A percentile compares a stretch with the other conserved stretches of the same genome.
phyloP scores from a whole-genome alignment of 2,329 filamentous ascomycete species.

The Colletotrichum zoysiae region DNA sequence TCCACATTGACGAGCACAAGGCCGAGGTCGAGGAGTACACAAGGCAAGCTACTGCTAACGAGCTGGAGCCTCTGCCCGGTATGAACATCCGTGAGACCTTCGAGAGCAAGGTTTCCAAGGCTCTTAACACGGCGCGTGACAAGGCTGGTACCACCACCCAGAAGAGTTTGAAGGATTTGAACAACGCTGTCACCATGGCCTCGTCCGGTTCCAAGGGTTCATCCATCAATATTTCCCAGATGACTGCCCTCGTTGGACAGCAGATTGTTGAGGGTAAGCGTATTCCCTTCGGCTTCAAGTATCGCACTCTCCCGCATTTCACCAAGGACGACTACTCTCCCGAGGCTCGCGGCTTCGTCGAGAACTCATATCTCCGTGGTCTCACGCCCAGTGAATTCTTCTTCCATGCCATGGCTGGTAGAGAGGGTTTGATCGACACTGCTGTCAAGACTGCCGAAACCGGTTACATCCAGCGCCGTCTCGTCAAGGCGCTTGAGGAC shows the following conservation, averaged over 20 bases:
- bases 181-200: constrained; percentile 97
- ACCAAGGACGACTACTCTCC: constrained; percentile 99
- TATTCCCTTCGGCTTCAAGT: constrained; percentile 99
- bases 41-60: constrained; percentile 82
- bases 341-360: constrained; percentile 95
- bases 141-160: constrained; percentile 93
- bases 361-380: constrained; percentile 97
- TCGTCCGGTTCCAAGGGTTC: constrained; percentile 98
- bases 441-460: constrained; percentile 99
- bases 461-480: constrained; percentile 97
- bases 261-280: constrained; percentile 99
- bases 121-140: constrained; percentile 95
- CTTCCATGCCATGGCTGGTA: constrained; percentile 99
- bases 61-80: constrained; percentile 92
- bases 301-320: constrained; percentile 95
- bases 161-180: constrained; percentile 92
- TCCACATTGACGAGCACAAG: constrained; percentile 86
- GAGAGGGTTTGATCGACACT: constrained; percentile 99
- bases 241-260: constrained; percentile 97
- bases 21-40: constrained; percentile 82
- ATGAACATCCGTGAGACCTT: constrained; percentile 99
- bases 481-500: constrained; percentile 98
- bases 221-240: constrained; percentile 99
- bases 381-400: constrained; percentile 97
- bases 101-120: constrained; percentile 95